Base-by-base conservation (phyloP, 2,329 filamentous ascomycete genomes). In the Trichoderma cornu-damae region DNA sequence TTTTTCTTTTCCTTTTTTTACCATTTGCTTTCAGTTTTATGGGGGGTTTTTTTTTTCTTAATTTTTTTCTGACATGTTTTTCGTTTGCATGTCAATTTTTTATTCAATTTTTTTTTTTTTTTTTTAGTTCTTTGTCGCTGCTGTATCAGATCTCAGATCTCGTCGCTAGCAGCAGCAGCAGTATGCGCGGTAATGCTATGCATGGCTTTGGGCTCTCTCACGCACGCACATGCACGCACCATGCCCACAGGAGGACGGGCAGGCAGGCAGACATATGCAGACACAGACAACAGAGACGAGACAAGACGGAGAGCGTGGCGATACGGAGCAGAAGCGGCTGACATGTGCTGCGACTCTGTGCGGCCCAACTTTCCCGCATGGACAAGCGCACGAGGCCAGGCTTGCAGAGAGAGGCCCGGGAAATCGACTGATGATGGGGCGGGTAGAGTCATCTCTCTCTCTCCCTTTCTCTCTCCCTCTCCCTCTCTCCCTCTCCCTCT, bases 121-220 rank as follows among this genome's bases (percentile, higher is more conserved):
- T 20, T 32, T 16, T 54, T 54, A 54, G 51, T 54, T 38, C 40
- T 28, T 30, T 37, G 11, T 12, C n/a, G n/a, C 30, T 35, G 40
- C 51, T 46, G 34, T 54, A 54, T 54, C 51, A 54, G 51, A 54
- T 54, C 30, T 54, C 51, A 54, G 51, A 54, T 54, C 51, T 54
- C 37, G 51, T 44, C 35, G 35, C 46, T n/a, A n/a, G n/a, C n/a
- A n/a, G 51, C 51, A 44, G 40, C 28, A 30, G 26, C 26, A 30
- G n/a, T n/a, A 24, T 51, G 24, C 48, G 51, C 40, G 37, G 44
- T 35, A 20, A 26, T 30, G 35, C 48, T 14, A 22, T 42, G 48
- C 32, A 30, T 30, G 22, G 14, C 24, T 20, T 38, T 22, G 11
- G n/a, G 28, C 28, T 18, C 32, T 35, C 32, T 51, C n/a, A n/a